A percentile compares a stretch with the other conserved stretches of the same genome.
Conservation (phyloP, 1,284 basidiomycete genomes). For the Volvariella volvacea region DNA sequence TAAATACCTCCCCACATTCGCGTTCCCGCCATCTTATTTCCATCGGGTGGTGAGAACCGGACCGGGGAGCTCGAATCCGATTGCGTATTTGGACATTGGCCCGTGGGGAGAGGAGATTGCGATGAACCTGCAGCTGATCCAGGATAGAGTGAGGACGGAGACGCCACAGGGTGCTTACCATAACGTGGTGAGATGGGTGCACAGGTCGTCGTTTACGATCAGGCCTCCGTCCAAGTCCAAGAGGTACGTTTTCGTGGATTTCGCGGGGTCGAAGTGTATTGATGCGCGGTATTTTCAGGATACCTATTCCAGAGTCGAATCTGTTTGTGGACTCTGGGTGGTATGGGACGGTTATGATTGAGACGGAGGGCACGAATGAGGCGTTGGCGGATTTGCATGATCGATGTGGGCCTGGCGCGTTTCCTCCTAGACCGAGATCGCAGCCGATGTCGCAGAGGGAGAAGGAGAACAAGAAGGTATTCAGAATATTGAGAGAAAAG, state of each 20-base stretch:
- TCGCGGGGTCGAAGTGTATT: neutral
- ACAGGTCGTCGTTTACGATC: slow-evolving; percentile 67
- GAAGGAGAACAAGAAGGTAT: slow-evolving; percentile 51
- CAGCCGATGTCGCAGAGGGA: slow-evolving; percentile 21
- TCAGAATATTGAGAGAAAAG: slow-evolving; percentile 65
- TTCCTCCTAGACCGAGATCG: slow-evolving; percentile 46
- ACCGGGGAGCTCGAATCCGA: slow-evolving; percentile 54
- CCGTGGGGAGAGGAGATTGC: slow-evolving; percentile 75
- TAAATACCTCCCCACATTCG: slow-evolving; percentile 65
- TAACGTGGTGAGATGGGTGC: slow-evolving; percentile 76
- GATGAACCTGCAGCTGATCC: slow-evolving; percentile 63
- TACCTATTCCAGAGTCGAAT: slow-evolving; percentile 45
- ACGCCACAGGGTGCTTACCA: slow-evolving; percentile 76
- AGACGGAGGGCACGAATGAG: slow-evolving; percentile 80
- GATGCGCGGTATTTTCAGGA: slow-evolving; percentile 14
- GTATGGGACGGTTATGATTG: slow-evolving; percentile 74
- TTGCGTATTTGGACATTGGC: slow-evolving; percentile 63
- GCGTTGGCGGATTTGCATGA: slow-evolving; percentile 70
- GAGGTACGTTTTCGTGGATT: neutral
- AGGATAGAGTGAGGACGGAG: slow-evolving; percentile 71
- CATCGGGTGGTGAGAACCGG: slow-evolving; percentile 70
- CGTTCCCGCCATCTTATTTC: slow-evolving; percentile 79
- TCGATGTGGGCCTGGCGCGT: slow-evolving; percentile 58
- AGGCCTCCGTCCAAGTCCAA: slow-evolving; percentile 28
- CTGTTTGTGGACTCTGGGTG: slow-evolving; percentile 68